These are phyloP conservation scores for Blepharisma undulans DNA, from an alignment of 169 alveolate genomes.

Conservation along the genomic window DNA sequence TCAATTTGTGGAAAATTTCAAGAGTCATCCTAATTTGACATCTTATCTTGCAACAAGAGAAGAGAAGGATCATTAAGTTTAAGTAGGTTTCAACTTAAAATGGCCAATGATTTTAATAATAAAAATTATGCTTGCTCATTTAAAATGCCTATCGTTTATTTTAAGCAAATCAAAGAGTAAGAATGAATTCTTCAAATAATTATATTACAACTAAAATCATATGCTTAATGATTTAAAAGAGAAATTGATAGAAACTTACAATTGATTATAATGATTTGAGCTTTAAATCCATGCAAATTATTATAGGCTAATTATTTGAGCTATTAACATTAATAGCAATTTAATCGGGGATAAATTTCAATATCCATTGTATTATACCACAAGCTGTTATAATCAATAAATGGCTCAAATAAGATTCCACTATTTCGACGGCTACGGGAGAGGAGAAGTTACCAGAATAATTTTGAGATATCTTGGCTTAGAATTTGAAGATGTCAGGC, in stretches of 20 bases:
- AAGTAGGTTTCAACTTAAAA: neutral
- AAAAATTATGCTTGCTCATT: too few relatives aligned
- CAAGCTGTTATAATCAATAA: neutral
- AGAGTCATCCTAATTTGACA: neutral
- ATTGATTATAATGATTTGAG: too few relatives aligned
- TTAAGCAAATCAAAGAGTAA: neutral
- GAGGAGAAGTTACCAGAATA: constrained; percentile 61
- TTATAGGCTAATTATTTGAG: too few relatives aligned
- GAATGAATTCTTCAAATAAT: too few relatives aligned
- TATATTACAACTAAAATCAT: too few relatives aligned
- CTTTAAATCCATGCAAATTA: too few relatives aligned
- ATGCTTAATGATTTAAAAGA: too few relatives aligned
- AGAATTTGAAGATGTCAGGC: constrained; percentile 48
- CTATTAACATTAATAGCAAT: neutral
- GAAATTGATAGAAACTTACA: too few relatives aligned
- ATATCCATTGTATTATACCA: too few relatives aligned
- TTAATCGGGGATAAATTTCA: neutral
- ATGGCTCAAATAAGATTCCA: constrained; percentile 4
- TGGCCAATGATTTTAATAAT: neutral
- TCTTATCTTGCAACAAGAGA: neutral
- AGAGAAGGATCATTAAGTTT: neutral
- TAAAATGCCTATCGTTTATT: too few relatives aligned
- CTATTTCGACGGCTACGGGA: constrained; percentile 55
- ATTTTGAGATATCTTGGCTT: constrained; percentile 33
- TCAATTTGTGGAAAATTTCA: neutral